These are phyloP conservation scores for Saccharomycopsis guyanensis DNA, from an alignment of 805 yeast species.

Conservation along the genomic window DNA sequence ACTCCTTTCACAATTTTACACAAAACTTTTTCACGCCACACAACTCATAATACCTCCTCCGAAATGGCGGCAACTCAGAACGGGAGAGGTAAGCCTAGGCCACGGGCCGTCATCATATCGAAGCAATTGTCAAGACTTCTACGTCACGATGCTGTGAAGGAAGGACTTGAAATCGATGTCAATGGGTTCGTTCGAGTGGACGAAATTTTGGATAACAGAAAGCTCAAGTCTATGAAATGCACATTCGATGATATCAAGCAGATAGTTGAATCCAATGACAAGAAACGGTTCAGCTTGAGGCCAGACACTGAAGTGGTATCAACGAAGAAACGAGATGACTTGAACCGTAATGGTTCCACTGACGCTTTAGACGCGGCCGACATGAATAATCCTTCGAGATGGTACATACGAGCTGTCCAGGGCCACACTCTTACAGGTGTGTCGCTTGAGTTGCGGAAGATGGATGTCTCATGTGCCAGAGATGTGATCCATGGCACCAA, in stretches of 20 bases:
- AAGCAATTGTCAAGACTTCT: constrained; percentile 68
- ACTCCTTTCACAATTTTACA: too few species aligned
- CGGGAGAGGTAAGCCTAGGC: too few species aligned
- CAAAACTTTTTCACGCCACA: too few species aligned
- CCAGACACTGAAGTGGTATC: constrained; percentile 2
- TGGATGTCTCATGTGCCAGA: constrained; percentile 37
- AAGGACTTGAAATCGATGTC: constrained; percentile 52
- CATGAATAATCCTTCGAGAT: background rate
- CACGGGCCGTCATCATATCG: constrained; percentile 52
- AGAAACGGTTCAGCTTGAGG: constrained; percentile 58
- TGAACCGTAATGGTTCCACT: background rate
- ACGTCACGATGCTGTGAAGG: constrained; percentile 78
- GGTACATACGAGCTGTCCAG: constrained; percentile 78
- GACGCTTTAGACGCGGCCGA: background rate
- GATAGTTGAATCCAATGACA: constrained; percentile 59
- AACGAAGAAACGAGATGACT: background rate
- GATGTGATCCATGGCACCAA: constrained; percentile 78
- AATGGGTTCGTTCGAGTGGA: constrained; percentile 58
- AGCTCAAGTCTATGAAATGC: constrained; percentile 48
- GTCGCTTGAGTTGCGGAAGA: constrained; percentile 32
- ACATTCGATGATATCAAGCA: constrained; percentile 49
- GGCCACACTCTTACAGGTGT: constrained; percentile 69
- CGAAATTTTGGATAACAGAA: constrained; percentile 47
- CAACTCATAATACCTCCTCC: too few species aligned
- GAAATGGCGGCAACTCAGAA: too few species aligned